phyloP scores from a whole-genome alignment of 768 basidiomycete genomes.

The Termitomyces bulborhizus region DNA sequence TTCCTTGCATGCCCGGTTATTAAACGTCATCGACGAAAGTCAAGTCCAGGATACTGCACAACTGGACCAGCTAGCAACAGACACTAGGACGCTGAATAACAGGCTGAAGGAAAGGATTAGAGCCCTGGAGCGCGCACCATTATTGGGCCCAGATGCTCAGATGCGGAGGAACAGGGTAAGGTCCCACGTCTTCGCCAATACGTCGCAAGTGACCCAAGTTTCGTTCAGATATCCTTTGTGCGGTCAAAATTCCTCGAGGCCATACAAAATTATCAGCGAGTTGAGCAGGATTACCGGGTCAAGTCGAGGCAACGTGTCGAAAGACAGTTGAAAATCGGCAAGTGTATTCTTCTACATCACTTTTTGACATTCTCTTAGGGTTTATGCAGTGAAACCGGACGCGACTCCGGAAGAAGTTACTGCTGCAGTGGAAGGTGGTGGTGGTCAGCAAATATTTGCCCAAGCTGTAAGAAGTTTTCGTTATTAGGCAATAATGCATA shows the following conservation, averaged over 20 bases:
- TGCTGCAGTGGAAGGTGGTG: conserved; percentile 60
- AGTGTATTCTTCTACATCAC: conserved; percentile 3
- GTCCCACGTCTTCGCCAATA: not conserved
- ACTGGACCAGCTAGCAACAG: conserved; percentile 51
- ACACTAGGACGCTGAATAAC: conserved; percentile 55
- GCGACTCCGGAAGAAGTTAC: conserved; percentile 78
- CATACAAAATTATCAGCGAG: conserved; percentile 70
- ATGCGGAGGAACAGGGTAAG: conserved; percentile 35
- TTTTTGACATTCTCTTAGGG: not conserved
- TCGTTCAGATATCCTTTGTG: conserved; percentile 48
- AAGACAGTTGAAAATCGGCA: conserved; percentile 75
- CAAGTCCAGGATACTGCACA: conserved; percentile 23
- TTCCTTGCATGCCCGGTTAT: conserved; percentile 29
- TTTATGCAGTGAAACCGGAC: conserved; percentile 67
- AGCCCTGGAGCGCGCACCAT: conserved; percentile 34
- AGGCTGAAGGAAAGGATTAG: conserved; percentile 56
- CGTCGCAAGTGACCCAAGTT: not conserved
- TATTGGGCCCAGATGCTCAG: conserved; percentile 23
- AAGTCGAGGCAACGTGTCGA: conserved; percentile 64
- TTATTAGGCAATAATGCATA: not conserved
- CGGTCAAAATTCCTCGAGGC: conserved; percentile 70
- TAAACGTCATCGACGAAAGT: conserved; percentile 29
- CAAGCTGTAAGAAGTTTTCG: conserved; percentile 46
- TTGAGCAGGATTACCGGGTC: conserved; percentile 64
- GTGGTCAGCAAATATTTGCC: conserved; percentile 67